Conservation (phyloP, 2,329 filamentous ascomycete genomes). For the Calonectria leucothoes region DNA sequence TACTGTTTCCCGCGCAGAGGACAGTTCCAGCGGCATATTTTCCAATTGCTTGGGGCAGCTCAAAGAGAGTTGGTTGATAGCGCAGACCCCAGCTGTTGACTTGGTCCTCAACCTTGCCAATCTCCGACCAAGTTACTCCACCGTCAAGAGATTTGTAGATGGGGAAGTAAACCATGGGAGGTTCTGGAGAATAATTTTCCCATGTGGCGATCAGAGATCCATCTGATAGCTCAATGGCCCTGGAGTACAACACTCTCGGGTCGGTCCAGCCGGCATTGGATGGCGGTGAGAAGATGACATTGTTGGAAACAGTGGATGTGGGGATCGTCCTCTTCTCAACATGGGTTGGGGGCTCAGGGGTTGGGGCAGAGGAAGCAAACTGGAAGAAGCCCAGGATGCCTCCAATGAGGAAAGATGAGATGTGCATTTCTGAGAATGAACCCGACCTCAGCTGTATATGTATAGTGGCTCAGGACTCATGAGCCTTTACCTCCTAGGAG, state of each 20-base stretch:
- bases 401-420: conserved; percentile 1
- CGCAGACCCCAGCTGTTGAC: conserved; percentile 73
- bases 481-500: background rate
- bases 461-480: background rate
- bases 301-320: conserved; percentile 33
- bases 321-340: conserved; percentile 14
- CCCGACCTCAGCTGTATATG: background rate
- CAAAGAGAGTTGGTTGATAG: conserved; percentile 77
- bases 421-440: background rate
- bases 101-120: conserved; percentile 72
- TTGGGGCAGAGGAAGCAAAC: conserved; percentile 1
- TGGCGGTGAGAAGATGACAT: conserved; percentile 55
- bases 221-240: conserved; percentile 56
- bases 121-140: conserved; percentile 71
- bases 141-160: conserved; percentile 65
- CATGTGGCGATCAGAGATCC: conserved; percentile 64
- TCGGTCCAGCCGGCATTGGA: conserved; percentile 54
- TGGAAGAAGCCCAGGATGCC: conserved; percentile 11
- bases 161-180: conserved; percentile 66
- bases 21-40: conserved; percentile 72
- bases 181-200: conserved; percentile 68
- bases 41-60: conserved; percentile 68
- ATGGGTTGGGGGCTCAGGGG: background rate
- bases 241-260: conserved; percentile 57
- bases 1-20: conserved; percentile 70